phyloP scores from a whole-genome alignment of 2,329 filamentous ascomycete genomes.

The Diaporthe nobilis region DNA sequence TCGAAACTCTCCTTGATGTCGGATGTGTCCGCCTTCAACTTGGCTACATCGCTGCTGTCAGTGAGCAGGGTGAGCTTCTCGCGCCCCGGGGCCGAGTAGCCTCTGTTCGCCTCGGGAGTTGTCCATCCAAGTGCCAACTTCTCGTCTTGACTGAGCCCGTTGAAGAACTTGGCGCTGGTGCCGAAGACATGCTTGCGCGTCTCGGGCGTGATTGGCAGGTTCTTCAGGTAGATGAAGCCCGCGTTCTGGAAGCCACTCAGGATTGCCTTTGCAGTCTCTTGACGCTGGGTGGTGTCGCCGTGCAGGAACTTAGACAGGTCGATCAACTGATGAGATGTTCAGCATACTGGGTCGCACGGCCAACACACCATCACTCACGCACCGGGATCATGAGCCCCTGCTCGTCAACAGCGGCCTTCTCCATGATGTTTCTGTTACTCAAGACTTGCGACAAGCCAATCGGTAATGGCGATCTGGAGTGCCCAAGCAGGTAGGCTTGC shows the following conservation, averaged over 20 bases:
- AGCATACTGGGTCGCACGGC: not conserved
- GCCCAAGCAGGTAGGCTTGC: not conserved
- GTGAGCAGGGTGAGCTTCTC: conserved; percentile 77
- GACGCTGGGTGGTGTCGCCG: conserved; percentile 72
- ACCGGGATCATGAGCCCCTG: conserved; percentile 51
- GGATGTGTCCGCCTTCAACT: conserved; percentile 69
- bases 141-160: conserved; percentile 66
- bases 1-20: conserved; percentile 77
- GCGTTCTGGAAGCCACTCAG: conserved; percentile 86
- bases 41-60: conserved; percentile 69
- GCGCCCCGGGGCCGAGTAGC: conserved; percentile 77
- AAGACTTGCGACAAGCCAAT: not conserved
- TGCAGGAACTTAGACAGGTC: conserved; percentile 82
- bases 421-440: conserved; percentile 47
- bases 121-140: conserved; percentile 81
- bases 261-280: conserved; percentile 78
- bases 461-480: not conserved
- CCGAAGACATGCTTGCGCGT: conserved; percentile 74
- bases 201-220: conserved; percentile 77
- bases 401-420: conserved; percentile 50
- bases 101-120: conserved; percentile 79
- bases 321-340: conserved; percentile 71
- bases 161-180: conserved; percentile 80
- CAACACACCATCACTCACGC: conserved; percentile 39
- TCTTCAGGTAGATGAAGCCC: conserved; percentile 90